Evolutionary conservation across 305 asterid genomes (phyloP).

Genomic region (Caryopteris hybrid): DNA sequence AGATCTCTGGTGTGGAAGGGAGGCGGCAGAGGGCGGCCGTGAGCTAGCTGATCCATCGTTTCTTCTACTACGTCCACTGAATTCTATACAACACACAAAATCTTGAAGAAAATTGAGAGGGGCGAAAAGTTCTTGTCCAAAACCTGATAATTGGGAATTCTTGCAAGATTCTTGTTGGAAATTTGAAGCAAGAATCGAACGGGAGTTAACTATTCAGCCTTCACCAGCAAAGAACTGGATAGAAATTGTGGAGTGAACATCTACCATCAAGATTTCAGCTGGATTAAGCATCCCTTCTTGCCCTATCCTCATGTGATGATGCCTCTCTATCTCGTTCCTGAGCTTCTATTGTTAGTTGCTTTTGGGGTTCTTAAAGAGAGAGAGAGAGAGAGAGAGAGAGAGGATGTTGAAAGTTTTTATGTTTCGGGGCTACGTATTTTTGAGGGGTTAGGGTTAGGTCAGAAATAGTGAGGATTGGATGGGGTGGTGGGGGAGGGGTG

Average conservation of each 20-base stretch:
- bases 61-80: not conserved
- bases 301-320: slow-evolving; percentile 13
- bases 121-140: not conserved
- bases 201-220: not conserved
- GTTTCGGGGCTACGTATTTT: slow-evolving; percentile 17
- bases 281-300: not conserved
- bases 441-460: slow-evolving; percentile 52
- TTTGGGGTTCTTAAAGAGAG: not conserved
- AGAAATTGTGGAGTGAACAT: not conserved
- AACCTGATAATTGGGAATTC: not conserved
- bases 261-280: slow-evolving; percentile 6
- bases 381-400: not conserved
- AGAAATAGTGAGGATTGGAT: slow-evolving; percentile 7
- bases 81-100: too few species aligned
- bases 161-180: not conserved
- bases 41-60: slow-evolving; percentile 52
- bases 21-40: slow-evolving; percentile 57
- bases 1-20: slow-evolving; percentile 46
- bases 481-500: not conserved
- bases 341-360: not conserved
- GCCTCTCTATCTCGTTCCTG: not conserved
- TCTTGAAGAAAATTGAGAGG: too few species aligned
- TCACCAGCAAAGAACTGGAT: not conserved
- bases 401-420: slow-evolving; percentile 4
- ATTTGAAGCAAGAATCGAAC: not conserved